Base-by-base conservation (phyloP, 352 stramenopile species). In the Phytophthora crassamura region DNA sequence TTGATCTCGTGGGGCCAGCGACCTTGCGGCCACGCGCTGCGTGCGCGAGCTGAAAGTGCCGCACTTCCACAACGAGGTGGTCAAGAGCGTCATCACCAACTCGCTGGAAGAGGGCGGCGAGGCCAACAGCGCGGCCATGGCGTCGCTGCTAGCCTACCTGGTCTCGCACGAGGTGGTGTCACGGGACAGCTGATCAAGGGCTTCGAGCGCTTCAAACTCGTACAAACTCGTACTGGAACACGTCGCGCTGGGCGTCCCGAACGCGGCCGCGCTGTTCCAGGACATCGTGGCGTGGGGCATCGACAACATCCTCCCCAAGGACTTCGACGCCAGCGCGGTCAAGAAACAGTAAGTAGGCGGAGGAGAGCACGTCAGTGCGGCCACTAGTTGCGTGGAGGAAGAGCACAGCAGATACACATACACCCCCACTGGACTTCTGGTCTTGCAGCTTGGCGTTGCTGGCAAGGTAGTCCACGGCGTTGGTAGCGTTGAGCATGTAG, bases 31-130 rank as follows among this genome's bases (percentile, higher is more conserved):
- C 12, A 86, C 89, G n/a, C 84, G 86, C 11, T 96, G 88, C 40
- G 88, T 96, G 47, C 86, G 86, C 25, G 97, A 99, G 78, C 79
- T 99, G 6, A 97, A 98, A 64, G 90, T 97, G 10, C 75, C 84
- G 43, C 90, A 98, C 50, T 99, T 99, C 74, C 95, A 99, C 74
- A 97, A 99, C 72, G 97, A 99, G 69, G 90, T 99, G 7, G 88
- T 95, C 55, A 96, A 96, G 72, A 85, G 86, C 46, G 88, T 65
- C 45, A 82, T 88, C 59, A 86, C 68, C 22, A 88, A 88, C 50
- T 71, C 78, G 55, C 66, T 88, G 15, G 79, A 78, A 39, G 69
- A 88, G 49, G 77, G 77, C 9, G 77, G 79, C 25, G 75, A 78
- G 30, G 75, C 69, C 25, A 81, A 75, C 48, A 72, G 72, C 33